Evolutionary conservation across 768 basidiomycete genomes (phyloP).

Genomic region (Tephrocybe sp.): DNA sequence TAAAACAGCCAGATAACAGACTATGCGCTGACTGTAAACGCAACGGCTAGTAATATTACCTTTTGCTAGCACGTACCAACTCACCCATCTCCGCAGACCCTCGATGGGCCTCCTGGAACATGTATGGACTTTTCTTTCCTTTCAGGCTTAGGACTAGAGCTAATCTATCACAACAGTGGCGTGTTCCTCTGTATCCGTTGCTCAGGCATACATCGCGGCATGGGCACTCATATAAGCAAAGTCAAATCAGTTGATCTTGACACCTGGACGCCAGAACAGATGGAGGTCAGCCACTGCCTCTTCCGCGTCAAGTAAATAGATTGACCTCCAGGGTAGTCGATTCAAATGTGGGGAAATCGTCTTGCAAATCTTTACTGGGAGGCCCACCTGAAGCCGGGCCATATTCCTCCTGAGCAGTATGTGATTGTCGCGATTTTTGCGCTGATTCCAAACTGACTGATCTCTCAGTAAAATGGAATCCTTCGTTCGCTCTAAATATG

Average conservation of each 20-base stretch:
- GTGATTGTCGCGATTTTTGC: conserved; percentile 27
- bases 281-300: conserved; percentile 56
- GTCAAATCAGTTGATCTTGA: conserved; percentile 98
- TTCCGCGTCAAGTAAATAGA: neutral
- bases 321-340: conserved; percentile 41
- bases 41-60: conserved; percentile 61
- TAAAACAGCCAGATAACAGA: conserved; percentile 91
- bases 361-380: conserved; percentile 98
- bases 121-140: conserved; percentile 48
- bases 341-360: conserved; percentile 93
- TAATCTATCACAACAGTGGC: conserved; percentile 48
- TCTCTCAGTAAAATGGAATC: conserved; percentile 89
- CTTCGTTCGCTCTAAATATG: conserved; percentile 96
- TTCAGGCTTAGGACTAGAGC: neutral
- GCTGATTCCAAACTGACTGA: neutral
- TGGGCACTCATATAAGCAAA: conserved; percentile 98
- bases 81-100: conserved; percentile 58
- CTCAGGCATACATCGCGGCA: conserved; percentile 94
- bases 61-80: conserved; percentile 1
- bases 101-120: conserved; percentile 97
- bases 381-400: conserved; percentile 87
- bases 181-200: conserved; percentile 96
- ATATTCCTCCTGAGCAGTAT: conserved; percentile 92
- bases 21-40: conserved; percentile 95
- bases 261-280: conserved; percentile 96